Evolutionary conservation across 2,329 filamentous ascomycete genomes (phyloP), one percentile per base, ranked within the genome.

Genomic region (Madurella mycetomatis): DNA sequence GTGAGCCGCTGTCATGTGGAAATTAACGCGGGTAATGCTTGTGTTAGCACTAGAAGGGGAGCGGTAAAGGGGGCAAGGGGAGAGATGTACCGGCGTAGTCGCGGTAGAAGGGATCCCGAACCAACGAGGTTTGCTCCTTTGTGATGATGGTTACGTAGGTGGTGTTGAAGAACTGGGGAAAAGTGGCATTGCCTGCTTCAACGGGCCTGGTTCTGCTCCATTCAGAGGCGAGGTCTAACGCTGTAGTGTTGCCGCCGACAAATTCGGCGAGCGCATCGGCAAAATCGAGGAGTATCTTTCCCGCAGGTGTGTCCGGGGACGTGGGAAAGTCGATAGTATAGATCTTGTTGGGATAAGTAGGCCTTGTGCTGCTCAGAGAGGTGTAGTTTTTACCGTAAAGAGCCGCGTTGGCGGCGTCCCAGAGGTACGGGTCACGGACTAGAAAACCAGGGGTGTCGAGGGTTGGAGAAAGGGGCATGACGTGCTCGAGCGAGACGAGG

Each of bases 401-500:
- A 55, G 61, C 70, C 12, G 62, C 52, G 30, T 66, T 65, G 5
- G 67, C 69, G 5, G 41, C 53, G 47, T 71, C 69, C 70, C 69
- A 72, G 2, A 72, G 45, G 0, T 53, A 47, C 0, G 69, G 64
- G 47, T 73, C 69, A 13, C 75, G 66, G 5, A 68, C 62, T 16
- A 77, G 61, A 48, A 78, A 70, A 0, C 75, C 76, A 0, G 73
- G 66, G 0, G 76, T 79, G 48, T 80, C 77, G 15, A 77, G 66
- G 0, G 66, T 64, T 0, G 71, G 65, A 0, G 68, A 70, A 1
- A 79, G 60, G 0, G 76, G 73, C 56, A 77, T 67, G 3, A 73
- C 73, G 2, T 69, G 60, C n/a, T 74, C 71, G 0, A 78, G 64
- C 0, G 59, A 60, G 4, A 77, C 71, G 4, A 74, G 63, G 0